Evolutionary conservation across 2,329 filamentous ascomycete genomes (phyloP), one percentile per base, ranked within the genome.

Genomic region (Daldinia sp.): DNA sequence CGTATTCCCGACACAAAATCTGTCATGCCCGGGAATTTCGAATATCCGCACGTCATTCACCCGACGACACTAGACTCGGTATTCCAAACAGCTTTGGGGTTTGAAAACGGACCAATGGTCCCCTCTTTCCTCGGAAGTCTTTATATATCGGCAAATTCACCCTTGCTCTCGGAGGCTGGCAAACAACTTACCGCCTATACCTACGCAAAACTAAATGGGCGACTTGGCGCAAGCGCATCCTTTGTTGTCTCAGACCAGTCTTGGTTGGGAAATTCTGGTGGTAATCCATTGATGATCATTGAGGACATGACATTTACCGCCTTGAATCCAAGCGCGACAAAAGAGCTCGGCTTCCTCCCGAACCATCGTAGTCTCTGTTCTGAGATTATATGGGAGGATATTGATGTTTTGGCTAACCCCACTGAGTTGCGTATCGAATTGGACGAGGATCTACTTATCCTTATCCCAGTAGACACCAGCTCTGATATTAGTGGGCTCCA

Each of bases 61-160:
- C 87, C 87, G 0, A 82, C 85, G 3, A 88, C 87, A 0, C 78
- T 89, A 12, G 87, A 89, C 70, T 78, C 84, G 2, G 83, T 88
- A 75, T 83, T 89, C 26, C 87, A 89, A 61, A 81, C 82, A 0
- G 78, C 85, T 0, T 83, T 88, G 57, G 79, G 81, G 5, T 77
- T 86, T 2, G 79, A 82, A 4, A 77, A 79, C 2, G 76, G 78
- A 9, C 80, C 84, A 2, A 87, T 87, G 84, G 81, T 87, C 0
- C 85, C 86, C 0, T 82, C 82, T 0, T 81, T 76, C 18, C 80
- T 86, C 46, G 76, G 80, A 4, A 83, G 80, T 39, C 73, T 87
- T 4, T 85, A 82, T 56, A 75, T 88, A n/a, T 82, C 84, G 0
- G 79, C 81, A 0, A 68, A 76, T 1, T 73, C 58, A 4, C 18